These are phyloP conservation scores for Cyclostephanos tholiformis DNA, from an alignment of 108 stramenopile species.

Conservation along the genomic window DNA sequence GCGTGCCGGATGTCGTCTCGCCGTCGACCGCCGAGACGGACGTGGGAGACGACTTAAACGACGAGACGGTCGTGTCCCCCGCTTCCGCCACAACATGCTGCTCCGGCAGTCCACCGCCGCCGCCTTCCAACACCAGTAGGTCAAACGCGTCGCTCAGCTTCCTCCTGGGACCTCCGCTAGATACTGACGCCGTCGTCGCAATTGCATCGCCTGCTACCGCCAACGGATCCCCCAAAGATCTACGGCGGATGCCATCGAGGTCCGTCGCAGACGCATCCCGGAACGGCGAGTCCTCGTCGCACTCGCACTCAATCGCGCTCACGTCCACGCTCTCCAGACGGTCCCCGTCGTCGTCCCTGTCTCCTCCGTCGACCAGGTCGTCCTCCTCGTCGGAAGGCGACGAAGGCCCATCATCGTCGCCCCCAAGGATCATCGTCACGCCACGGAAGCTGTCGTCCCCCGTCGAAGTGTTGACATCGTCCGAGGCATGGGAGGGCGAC, in stretches of 20 bases:
- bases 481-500: background rate
- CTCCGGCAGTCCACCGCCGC: background rate
- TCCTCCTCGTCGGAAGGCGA: background rate
- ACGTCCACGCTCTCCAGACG: slow-evolving; percentile 20
- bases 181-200: background rate
- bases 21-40: slow-evolving; percentile 24
- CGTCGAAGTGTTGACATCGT: background rate
- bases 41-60: slow-evolving; percentile 31
- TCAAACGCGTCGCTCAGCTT: slow-evolving; percentile 45
- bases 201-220: background rate
- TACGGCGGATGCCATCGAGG: background rate
- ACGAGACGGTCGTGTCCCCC: background rate
- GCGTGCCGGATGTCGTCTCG: background rate
- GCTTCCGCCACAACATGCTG: too few species aligned
- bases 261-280: background rate
- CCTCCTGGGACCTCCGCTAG: slow-evolving; percentile 19
- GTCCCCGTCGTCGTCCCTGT: background rate
- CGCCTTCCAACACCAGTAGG: slow-evolving; percentile 19
- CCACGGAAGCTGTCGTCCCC: background rate
- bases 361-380: background rate
- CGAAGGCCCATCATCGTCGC: background rate
- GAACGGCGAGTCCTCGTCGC: slow-evolving; percentile 14
- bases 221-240: background rate
- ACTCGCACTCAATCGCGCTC: slow-evolving; percentile 33
- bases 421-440: background rate